Evolutionary conservation across 164 flowering plant genomes (phyloP).

Genomic region (Tetrastigma voinierianum): DNA sequence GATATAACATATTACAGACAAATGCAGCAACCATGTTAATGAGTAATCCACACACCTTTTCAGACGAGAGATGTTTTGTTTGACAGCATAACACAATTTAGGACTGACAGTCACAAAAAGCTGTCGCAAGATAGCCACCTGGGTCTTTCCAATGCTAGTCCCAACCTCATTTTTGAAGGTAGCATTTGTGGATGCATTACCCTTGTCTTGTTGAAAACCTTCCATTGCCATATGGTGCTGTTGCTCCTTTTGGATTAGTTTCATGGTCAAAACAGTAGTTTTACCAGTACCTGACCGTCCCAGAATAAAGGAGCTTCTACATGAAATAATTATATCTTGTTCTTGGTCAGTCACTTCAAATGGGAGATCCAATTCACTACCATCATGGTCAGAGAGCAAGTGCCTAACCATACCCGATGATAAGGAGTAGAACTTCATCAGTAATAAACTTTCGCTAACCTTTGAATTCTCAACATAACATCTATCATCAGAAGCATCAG

Average conservation of each 20-base stretch:
- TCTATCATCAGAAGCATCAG: slow-evolving; percentile 20
- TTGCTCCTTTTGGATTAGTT: slow-evolving; percentile 54
- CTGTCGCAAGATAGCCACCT: slow-evolving; percentile 42
- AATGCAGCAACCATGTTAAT: too few species aligned
- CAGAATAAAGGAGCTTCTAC: slow-evolving; percentile 55
- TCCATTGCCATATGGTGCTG: slow-evolving; percentile 32
- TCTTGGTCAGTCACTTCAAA: slow-evolving; percentile 78
- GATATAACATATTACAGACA: too few species aligned
- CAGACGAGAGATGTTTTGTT: slow-evolving; percentile 47
- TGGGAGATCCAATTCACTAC: slow-evolving; percentile 70
- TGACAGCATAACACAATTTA: slow-evolving; percentile 65
- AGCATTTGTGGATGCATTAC: background rate
- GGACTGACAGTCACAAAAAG: slow-evolving; percentile 85
- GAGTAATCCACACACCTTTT: slow-evolving; percentile 44
- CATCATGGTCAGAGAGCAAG: slow-evolving; percentile 57
- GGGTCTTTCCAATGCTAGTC: slow-evolving; percentile 11
- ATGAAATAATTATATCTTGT: slow-evolving; percentile 49
- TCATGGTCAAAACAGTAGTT: slow-evolving; percentile 78
- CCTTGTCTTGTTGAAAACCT: slow-evolving; percentile 21
- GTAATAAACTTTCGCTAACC: slow-evolving; percentile 67
- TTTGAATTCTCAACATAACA: slow-evolving; percentile 62
- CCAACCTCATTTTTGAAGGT: background rate
- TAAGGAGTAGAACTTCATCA: slow-evolving; percentile 83
- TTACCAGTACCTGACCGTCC: slow-evolving; percentile 95
- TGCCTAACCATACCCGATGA: slow-evolving; percentile 58